Base-by-base conservation (phyloP, 345 rosid species). In the Noccaea caerulescens region DNA sequence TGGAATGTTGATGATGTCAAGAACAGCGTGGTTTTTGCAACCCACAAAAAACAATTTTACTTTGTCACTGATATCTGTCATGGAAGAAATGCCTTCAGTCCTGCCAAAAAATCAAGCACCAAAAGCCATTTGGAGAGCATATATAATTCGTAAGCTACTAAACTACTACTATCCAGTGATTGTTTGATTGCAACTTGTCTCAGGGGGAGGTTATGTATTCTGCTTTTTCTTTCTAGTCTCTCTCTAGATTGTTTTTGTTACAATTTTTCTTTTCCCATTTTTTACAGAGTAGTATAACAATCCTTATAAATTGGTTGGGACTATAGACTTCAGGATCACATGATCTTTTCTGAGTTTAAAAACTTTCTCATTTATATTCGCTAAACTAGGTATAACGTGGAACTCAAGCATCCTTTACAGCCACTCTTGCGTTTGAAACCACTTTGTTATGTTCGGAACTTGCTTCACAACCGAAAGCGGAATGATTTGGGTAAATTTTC, bases 401-500 rank as follows among this genome's bases (percentile, higher is more conserved):
- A 75, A 60, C 96, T 93, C 63, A 72, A 82, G 74, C 72, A 73
- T 76, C 93, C 97, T 12, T 45, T 25, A 57, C 97, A 90, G 77
- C 83, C 84, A 67, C 92, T 93, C 82, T 81, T 91, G 70, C 90
- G 8, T 25, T 88, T 84, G 63, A 93, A 93, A 73, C 97, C 87
- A 18, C 83, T 93, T 69, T 83, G 71, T 84, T 44, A 10, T 64
- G 72, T 90, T 84, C 94, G 67, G 80, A 90, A 93, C 84, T 83
- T 93, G 86, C 88, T 93, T 42, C 88, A 83, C 69, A 76, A 87
- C 80, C 83, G 97, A 71, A 88, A 73, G 72, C 79, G 12, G 23
- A 80, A 76, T 58, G 78, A 85, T 66, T 55, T 80, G 65, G 98
- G 98, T 90, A 85, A 34, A 3, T 71, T 59, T 70, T 70, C 71